Evolutionary conservation across 495 filamentous ascomycete species (phyloP).

Genomic region (Aspergillus nidulans): DNA sequence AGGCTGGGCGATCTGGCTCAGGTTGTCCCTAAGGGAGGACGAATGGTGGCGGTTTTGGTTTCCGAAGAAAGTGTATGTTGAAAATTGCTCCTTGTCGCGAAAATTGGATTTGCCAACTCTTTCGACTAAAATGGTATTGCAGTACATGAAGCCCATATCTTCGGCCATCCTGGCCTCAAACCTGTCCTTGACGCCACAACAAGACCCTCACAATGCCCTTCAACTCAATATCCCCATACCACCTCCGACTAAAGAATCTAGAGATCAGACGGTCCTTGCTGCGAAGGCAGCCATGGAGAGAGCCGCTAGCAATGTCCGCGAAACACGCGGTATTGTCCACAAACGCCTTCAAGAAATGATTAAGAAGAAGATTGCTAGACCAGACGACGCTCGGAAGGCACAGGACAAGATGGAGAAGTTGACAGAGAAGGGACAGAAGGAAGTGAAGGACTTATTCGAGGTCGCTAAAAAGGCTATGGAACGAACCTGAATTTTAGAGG

Average conservation of each 20-base stretch:
- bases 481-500: conserved; percentile 21
- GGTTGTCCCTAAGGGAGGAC: conserved; percentile 66
- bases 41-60: conserved; percentile 61
- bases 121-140: neutral
- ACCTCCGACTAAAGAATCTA: conserved; percentile 58
- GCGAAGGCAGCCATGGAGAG: conserved; percentile 60
- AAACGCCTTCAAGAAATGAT: conserved; percentile 62
- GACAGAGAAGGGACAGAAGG: conserved; percentile 62
- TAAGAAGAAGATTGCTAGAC: conserved; percentile 49
- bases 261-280: conserved; percentile 47
- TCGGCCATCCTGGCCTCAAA: conserved; percentile 64
- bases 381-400: conserved; percentile 65
- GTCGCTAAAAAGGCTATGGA: conserved; percentile 56
- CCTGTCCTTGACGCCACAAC: conserved; percentile 70
- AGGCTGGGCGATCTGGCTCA: conserved; percentile 69
- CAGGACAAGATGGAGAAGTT: conserved; percentile 69
- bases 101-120: no score
- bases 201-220: conserved; percentile 60
- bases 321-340: conserved; percentile 53
- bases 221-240: conserved; percentile 72
- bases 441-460: conserved; percentile 67
- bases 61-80: conserved; percentile 57
- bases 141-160: conserved; percentile 67
- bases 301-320: conserved; percentile 49
- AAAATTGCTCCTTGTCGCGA: no score